Evolutionary conservation across 2,329 filamentous ascomycete genomes (phyloP).

Genomic region (Remersonia thermophila): DNA sequence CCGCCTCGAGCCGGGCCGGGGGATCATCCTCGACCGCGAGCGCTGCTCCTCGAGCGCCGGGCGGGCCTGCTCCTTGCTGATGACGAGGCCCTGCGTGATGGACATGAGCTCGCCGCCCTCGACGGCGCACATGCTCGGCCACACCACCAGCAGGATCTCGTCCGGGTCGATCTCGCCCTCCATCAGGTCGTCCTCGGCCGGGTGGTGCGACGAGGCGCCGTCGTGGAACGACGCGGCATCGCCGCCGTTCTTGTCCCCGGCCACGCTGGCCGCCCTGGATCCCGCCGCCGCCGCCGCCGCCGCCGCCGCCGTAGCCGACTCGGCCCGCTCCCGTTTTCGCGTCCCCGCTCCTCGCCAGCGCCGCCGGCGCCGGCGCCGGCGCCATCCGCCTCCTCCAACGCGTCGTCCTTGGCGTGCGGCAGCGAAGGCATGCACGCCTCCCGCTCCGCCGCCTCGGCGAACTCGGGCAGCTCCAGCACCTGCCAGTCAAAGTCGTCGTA

Average conservation of each 20-base stretch:
- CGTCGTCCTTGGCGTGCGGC: constrained; percentile 7
- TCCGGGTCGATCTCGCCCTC: constrained; percentile 20
- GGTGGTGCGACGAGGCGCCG: neutral
- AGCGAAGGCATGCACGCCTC: constrained; percentile 2
- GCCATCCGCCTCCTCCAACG: constrained; percentile 12
- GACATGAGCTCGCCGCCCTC: constrained; percentile 23
- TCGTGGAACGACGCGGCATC: constrained; percentile 5
- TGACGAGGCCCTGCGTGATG: constrained; percentile 24
- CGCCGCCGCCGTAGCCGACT: neutral
- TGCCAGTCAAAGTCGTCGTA: constrained; percentile 26
- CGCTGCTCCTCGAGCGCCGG: constrained; percentile 20
- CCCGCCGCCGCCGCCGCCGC: neutral
- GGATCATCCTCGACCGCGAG: constrained; percentile 9
- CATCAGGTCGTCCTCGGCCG: constrained; percentile 8
- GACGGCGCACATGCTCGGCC: constrained; percentile 24
- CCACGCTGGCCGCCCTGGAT: constrained; percentile 1
- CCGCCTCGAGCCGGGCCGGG: constrained; percentile 14
- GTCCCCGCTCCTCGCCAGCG: no score
- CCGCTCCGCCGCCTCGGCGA: constrained; percentile 14
- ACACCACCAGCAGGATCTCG: constrained; percentile 24
- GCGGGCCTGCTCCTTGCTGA: constrained; percentile 24
- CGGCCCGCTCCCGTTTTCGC: no score
- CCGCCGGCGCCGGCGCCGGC: neutral
- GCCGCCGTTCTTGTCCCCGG: constrained; percentile 1
- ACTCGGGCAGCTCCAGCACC: constrained; percentile 22